phyloP scores from a whole-genome alignment of 345 rosid species.

The Gossypium raimondii region DNA sequence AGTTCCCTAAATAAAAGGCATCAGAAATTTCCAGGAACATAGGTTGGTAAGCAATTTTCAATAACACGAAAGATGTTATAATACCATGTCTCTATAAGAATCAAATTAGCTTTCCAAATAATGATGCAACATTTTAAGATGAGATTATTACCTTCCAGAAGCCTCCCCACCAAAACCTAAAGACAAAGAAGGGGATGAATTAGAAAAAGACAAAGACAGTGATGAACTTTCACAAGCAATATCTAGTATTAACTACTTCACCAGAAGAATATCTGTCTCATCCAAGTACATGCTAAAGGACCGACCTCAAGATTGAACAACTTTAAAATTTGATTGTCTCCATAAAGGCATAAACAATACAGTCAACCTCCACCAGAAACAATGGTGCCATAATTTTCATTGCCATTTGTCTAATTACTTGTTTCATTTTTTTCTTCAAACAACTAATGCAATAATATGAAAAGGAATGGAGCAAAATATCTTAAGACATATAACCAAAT shows the following conservation, averaged over 20 bases:
- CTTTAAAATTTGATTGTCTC: background rate
- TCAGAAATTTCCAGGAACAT: background rate
- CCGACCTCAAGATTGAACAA: background rate
- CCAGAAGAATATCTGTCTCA: background rate
- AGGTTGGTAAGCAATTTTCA: background rate
- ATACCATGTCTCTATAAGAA: background rate
- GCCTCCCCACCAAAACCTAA: conserved; percentile 99
- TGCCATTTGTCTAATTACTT: conserved; percentile 4
- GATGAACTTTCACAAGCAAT: background rate
- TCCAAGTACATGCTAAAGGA: background rate
- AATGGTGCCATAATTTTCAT: background rate
- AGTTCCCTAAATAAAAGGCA: background rate
- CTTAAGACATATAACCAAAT: background rate
- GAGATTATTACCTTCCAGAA: conserved; percentile 82
- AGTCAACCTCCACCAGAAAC: background rate
- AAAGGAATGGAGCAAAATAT: conserved; percentile 6
- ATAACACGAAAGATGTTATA: conserved; percentile 4
- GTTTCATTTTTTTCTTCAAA: background rate
- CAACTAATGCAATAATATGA: background rate
- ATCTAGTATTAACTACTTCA: background rate
- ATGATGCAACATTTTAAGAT: conserved; percentile 2
- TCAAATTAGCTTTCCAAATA: background rate
- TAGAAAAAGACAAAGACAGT: conserved; percentile 8
- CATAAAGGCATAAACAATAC: background rate
- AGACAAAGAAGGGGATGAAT: conserved; percentile 21